Percentiles rank a stretch among this genome's conserved stretches.
These are phyloP conservation scores for Kluyveromyces dobzhanskii DNA, from an alignment of 805 yeast genomes.

Conservation along the genomic window DNA sequence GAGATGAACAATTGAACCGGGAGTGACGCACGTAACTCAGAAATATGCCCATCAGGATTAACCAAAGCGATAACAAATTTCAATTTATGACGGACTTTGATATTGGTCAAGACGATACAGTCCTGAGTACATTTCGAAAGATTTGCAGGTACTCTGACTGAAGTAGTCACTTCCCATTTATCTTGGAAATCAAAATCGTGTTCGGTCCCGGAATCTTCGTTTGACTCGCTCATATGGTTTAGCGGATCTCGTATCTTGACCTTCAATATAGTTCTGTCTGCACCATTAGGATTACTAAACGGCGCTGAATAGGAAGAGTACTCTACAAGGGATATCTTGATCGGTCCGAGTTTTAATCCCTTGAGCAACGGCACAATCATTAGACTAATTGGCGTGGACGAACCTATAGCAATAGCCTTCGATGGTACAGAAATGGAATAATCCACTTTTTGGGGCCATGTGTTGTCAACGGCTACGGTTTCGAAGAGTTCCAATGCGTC, in stretches of 20 bases:
- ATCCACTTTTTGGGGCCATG: constrained; percentile 93
- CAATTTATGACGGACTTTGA: constrained; percentile 83
- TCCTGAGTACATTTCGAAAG: constrained; percentile 80
- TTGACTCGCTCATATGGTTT: constrained; percentile 25
- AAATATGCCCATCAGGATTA: constrained; percentile 88
- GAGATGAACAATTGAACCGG: constrained; percentile 71
- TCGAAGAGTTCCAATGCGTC: constrained; percentile 85
- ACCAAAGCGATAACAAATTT: constrained; percentile 69
- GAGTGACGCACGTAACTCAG: constrained; percentile 84
- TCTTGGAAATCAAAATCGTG: constrained; percentile 36
- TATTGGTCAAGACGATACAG: constrained; percentile 57
- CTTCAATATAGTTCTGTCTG: constrained; percentile 56
- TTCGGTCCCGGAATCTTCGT: too few species aligned
- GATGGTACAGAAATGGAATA: constrained; percentile 80
- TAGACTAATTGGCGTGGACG: constrained; percentile 60
- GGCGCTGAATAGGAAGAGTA: constrained; percentile 52
- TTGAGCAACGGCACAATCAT: constrained; percentile 71
- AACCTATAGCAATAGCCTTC: constrained; percentile 85
- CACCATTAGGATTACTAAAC: constrained; percentile 46
- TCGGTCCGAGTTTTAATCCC: constrained; percentile 70
- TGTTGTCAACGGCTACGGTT: constrained; percentile 87
- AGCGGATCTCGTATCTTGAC: constrained; percentile 35
- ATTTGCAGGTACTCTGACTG: constrained; percentile 60
- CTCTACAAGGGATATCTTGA: constrained; percentile 63
- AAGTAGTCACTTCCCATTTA: constrained; percentile 65